These are phyloP conservation scores for Lactifluus pinguis DNA, from an alignment of 768 basidiomycete species.

Conservation along the genomic window DNA sequence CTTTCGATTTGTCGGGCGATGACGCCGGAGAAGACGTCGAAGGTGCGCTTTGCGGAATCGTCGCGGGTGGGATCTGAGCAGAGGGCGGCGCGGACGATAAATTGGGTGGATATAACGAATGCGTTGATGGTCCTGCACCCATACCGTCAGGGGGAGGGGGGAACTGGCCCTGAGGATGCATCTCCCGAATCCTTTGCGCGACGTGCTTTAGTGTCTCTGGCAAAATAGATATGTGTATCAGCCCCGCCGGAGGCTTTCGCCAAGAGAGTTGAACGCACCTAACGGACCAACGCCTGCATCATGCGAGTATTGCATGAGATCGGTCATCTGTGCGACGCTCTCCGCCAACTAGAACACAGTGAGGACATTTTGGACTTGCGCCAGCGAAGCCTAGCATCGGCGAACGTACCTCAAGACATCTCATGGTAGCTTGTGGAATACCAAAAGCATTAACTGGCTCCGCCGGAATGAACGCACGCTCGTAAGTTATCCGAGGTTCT, in stretches of 20 bases:
- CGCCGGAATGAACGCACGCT: conserved; percentile 58
- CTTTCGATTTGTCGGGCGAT: conserved; percentile 17
- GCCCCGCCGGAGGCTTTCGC: not conserved
- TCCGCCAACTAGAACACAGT: conserved; percentile 52
- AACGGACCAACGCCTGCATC: conserved; percentile 49
- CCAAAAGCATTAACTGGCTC: conserved; percentile 86
- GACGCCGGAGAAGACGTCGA: conserved; percentile 8
- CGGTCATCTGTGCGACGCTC: conserved; percentile 72
- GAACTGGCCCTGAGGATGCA: conserved; percentile 11
- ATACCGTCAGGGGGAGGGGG: conserved; percentile 9
- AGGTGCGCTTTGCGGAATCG: conserved; percentile 25
- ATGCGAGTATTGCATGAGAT: conserved; percentile 58
- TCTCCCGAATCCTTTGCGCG: conserved; percentile 32
- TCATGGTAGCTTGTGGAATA: conserved; percentile 83
- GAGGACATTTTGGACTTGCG: conserved; percentile 8
- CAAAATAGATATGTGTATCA: not conserved
- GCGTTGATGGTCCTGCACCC: conserved; percentile 15
- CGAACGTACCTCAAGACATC: conserved; percentile 64
- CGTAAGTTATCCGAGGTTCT: conserved; percentile 53
- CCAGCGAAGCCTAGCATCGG: not conserved
- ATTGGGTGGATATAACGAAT: conserved; percentile 11
- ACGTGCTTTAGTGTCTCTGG: conserved; percentile 37
- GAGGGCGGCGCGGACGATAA: conserved; percentile 14
- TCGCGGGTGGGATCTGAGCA: conserved; percentile 31
- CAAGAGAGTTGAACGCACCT: conserved; percentile 41